These are phyloP conservation scores for Helicosporidium sp. DNA, from an alignment of 139 green algal genomes.

Conservation along the genomic window DNA sequence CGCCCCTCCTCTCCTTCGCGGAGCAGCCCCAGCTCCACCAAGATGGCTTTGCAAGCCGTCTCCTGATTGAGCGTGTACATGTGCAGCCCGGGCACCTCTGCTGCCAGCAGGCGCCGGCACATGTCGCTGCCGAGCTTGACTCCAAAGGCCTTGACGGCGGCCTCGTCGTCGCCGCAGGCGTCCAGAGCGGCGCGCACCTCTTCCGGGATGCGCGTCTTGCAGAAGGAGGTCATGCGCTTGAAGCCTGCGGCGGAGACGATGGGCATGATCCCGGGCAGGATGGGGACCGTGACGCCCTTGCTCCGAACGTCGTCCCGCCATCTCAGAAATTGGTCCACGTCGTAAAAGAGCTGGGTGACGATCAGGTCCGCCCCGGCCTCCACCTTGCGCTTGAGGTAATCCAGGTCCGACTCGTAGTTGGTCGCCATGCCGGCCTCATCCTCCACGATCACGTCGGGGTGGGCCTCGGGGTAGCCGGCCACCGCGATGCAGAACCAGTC, in stretches of 20 bases:
- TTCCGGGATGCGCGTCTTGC: constrained; percentile 75
- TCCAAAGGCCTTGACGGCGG: constrained; percentile 68
- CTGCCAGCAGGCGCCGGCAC: constrained; percentile 67
- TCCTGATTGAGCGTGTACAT: constrained; percentile 95
- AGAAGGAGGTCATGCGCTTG: constrained; percentile 95
- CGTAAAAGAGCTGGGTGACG: constrained; percentile 93
- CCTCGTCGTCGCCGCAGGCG: constrained; percentile 85
- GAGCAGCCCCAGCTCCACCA: constrained; percentile 53
- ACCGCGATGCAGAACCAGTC: constrained; percentile 89
- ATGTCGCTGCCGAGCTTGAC: constrained; percentile 73
- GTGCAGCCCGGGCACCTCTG: constrained; percentile 57
- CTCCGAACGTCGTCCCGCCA: constrained; percentile 49
- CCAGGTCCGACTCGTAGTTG: constrained; percentile 68
- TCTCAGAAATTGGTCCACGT: constrained; percentile 67
- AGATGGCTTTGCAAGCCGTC: constrained; percentile 48
- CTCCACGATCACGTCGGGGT: constrained; percentile 79
- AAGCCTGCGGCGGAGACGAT: constrained; percentile 91
- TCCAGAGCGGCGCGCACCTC: constrained; percentile 59
- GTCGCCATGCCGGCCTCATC: constrained; percentile 47
- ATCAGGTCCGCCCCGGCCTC: constrained; percentile 83
- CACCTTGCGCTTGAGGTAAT: constrained; percentile 91
- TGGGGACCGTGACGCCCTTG: constrained; percentile 71
- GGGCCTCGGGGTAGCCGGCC: constrained; percentile 86
- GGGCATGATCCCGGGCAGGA: constrained; percentile 93
- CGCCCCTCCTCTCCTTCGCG: constrained; percentile 1